phyloP scores from a whole-genome alignment of 495 filamentous ascomycete species.

The Usnea hakonensis region DNA sequence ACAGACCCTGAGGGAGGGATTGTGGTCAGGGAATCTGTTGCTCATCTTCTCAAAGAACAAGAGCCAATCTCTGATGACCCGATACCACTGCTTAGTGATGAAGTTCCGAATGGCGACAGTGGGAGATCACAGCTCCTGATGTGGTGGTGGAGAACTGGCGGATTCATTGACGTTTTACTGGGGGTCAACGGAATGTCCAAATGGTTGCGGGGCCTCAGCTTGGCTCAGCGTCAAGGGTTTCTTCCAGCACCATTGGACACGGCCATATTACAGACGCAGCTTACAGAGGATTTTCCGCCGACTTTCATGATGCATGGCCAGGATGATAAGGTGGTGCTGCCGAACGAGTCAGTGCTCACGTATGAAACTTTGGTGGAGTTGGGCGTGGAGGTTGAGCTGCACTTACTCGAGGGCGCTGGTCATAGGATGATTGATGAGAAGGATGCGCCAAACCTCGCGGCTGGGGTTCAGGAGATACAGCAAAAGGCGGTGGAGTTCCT shows the following conservation, averaged over 20 bases:
- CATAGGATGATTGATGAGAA: not conserved
- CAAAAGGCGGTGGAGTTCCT: not conserved
- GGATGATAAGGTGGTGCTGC: constrained; percentile 27
- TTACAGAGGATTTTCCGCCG: constrained; percentile 28
- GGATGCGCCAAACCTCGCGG: not conserved
- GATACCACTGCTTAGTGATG: not conserved
- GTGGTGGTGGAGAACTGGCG: constrained; percentile 24
- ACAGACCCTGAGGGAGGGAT: constrained; percentile 19
- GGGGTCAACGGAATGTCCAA: constrained; percentile 14
- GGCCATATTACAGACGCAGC: constrained; percentile 29
- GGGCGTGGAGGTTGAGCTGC: constrained; percentile 2
- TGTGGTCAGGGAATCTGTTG: constrained; percentile 15
- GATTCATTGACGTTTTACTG: constrained; percentile 15
- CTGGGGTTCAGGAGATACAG: not conserved
- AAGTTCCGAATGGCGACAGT: constrained; percentile 20
- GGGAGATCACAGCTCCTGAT: constrained; percentile 17
- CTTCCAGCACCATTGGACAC: constrained; percentile 22
- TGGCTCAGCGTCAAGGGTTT: constrained; percentile 14
- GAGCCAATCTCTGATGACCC: constrained; percentile 24
- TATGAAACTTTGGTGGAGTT: not conserved
- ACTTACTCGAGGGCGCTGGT: not conserved
- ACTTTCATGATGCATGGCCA: constrained; percentile 31
- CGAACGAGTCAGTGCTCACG: constrained; percentile 18
- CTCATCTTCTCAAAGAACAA: constrained; percentile 13
- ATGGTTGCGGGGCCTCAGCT: not conserved